Percentiles rank a stretch among this genome's conserved stretches.
Conservation (phyloP, 805 yeast species). For the Candida khao-thaluensis region DNA sequence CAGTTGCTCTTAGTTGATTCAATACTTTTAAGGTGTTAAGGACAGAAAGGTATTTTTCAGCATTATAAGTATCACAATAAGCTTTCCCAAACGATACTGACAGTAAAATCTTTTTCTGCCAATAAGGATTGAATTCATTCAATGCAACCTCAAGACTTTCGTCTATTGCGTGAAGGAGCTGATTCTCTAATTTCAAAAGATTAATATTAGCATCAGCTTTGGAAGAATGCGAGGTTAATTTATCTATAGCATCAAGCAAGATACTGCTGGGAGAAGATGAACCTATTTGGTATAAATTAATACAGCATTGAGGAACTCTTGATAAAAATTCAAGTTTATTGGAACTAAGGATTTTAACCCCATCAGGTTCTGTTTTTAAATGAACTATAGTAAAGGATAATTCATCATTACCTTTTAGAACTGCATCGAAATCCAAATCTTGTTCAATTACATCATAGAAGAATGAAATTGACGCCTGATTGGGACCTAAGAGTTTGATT, state of each 20-base stretch:
- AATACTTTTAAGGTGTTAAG: constrained; percentile 63
- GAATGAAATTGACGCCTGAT: constrained; percentile 54
- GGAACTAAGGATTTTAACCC: constrained; percentile 63
- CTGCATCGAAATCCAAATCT: constrained; percentile 28
- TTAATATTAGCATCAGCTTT: constrained; percentile 76
- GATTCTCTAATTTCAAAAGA: constrained; percentile 45
- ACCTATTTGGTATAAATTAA: constrained; percentile 74
- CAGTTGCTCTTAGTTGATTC: constrained; percentile 63
- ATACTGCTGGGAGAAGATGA: constrained; percentile 82
- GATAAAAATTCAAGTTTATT: constrained; percentile 59
- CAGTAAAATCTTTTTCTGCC: constrained; percentile 77
- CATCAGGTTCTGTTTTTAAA: constrained; percentile 61
- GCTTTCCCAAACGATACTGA: constrained; percentile 90
- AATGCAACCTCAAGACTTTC: constrained; percentile 72
- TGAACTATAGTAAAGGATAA: constrained; percentile 36
- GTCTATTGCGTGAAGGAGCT: constrained; percentile 58
- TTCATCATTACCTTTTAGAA: constrained; percentile 18
- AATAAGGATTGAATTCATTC: constrained; percentile 69
- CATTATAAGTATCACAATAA: constrained; percentile 45
- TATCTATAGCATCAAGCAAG: constrained; percentile 67
- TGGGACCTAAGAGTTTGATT: constrained; percentile 69
- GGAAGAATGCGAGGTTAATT: constrained; percentile 66
- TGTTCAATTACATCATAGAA: constrained; percentile 41
- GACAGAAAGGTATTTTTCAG: constrained; percentile 61
- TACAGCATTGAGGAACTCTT: constrained; percentile 57